These are phyloP conservation scores for Chondrostereum purpureum DNA, from an alignment of 1,284 basidiomycete genomes.

Conservation along the genomic window DNA sequence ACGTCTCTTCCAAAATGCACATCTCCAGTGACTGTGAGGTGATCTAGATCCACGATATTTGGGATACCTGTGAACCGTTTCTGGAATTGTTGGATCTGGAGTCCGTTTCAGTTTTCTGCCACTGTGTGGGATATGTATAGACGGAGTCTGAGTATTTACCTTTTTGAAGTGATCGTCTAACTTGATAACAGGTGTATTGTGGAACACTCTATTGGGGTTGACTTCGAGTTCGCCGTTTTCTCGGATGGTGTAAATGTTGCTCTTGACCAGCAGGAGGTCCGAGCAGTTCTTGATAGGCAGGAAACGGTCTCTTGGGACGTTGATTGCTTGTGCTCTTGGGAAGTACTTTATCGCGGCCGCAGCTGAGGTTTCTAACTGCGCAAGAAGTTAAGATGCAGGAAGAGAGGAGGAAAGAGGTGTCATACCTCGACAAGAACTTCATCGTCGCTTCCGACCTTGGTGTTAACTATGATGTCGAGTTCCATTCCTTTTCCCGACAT, in stretches of 20 bases:
- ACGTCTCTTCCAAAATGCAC: conserved; percentile 95
- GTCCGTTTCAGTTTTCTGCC: conserved; percentile 9
- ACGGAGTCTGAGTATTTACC: conserved; percentile 23
- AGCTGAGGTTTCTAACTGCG: conserved; percentile 92
- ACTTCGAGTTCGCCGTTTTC: conserved; percentile 91
- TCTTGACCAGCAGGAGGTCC: conserved; percentile 92
- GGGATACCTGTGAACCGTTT: conserved; percentile 98
- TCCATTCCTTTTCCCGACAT: conserved; percentile 78
- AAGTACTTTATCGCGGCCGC: conserved; percentile 99
- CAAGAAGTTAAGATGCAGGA: conserved; percentile 20
- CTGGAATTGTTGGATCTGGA: conserved; percentile 93
- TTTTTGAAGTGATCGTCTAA: conserved; percentile 89
- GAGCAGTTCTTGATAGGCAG: conserved; percentile 92
- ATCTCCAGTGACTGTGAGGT: conserved; percentile 74
- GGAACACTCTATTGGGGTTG: conserved; percentile 86
- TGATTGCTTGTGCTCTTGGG: conserved; percentile 90
- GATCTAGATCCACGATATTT: conserved; percentile 89
- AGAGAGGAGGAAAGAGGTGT: not conserved
- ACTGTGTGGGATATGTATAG: not conserved
- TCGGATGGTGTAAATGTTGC: conserved; percentile 84
- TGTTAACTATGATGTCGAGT: conserved; percentile 76
- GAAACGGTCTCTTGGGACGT: conserved; percentile 96
- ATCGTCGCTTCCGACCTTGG: conserved; percentile 67
- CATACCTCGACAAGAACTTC: conserved; percentile 58
- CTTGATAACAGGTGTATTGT: conserved; percentile 95